These are phyloP conservation scores for Clarireedia monteithiana DNA, from an alignment of 2,329 filamentous ascomycete species.

Conservation along the genomic window DNA sequence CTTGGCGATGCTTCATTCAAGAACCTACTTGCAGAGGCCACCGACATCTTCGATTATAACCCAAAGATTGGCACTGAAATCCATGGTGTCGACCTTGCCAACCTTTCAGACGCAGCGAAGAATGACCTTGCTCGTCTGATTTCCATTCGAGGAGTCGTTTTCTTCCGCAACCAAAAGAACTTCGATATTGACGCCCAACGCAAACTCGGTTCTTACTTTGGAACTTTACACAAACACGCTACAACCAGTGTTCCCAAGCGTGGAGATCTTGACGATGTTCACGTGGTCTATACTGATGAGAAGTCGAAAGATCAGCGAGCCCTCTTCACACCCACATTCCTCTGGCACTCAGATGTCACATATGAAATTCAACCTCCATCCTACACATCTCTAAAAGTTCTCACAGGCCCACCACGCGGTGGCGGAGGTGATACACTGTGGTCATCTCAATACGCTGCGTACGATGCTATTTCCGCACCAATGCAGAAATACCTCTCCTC, in stretches of 20 bases:
- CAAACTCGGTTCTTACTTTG: slow-evolving; percentile 44
- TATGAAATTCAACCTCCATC: slow-evolving; percentile 51
- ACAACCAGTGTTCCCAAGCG: slow-evolving; percentile 43
- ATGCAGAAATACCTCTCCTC: slow-evolving; percentile 52
- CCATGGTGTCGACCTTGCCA: slow-evolving; percentile 36
- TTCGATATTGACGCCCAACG: slow-evolving; percentile 46
- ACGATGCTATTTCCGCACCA: slow-evolving; percentile 44
- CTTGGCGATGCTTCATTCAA: slow-evolving; percentile 46
- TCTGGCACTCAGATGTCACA: slow-evolving; percentile 39
- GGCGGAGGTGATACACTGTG: slow-evolving; percentile 50
- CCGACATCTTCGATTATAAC: slow-evolving; percentile 46
- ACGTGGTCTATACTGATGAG: slow-evolving; percentile 47
- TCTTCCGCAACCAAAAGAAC: slow-evolving; percentile 48
- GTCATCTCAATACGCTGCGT: slow-evolving; percentile 51
- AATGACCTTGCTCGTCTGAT: slow-evolving; percentile 45
- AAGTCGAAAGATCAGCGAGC: slow-evolving; percentile 45
- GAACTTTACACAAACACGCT: slow-evolving; percentile 46
- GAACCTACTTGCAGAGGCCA: slow-evolving; percentile 42
- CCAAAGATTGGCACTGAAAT: slow-evolving; percentile 34
- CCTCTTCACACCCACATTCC: slow-evolving; percentile 45
- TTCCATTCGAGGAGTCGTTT: slow-evolving; percentile 47
- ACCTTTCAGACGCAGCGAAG: slow-evolving; percentile 36
- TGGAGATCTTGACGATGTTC: slow-evolving; percentile 45
- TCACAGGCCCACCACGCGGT: slow-evolving; percentile 44
- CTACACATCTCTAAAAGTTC: slow-evolving; percentile 47